Conservation (phyloP, 2,329 filamentous ascomycete species). For the Calonectria leucothoes region DNA sequence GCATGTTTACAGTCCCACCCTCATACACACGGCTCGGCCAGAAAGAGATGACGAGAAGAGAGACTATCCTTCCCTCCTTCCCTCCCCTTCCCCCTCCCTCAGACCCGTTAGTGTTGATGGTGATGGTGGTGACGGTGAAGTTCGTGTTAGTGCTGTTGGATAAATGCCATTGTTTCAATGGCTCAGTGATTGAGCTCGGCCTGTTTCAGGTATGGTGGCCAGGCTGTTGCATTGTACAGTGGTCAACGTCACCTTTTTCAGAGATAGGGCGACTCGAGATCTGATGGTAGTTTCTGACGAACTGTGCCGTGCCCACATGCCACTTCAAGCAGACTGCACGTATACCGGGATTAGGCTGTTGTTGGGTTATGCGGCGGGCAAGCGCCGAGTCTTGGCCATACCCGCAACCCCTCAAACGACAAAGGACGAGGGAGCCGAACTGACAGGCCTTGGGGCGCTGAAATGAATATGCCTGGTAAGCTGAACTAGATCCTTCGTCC, state of each 20-base stretch:
- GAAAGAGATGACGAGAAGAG: neutral
- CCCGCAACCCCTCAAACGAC: neutral
- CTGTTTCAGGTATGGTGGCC: conserved; percentile 23
- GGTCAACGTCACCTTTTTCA: neutral
- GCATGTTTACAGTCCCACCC: conserved; percentile 13
- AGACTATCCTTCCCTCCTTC: neutral
- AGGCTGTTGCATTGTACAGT: neutral
- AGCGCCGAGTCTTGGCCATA: neutral
- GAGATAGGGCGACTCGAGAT: conserved; percentile 13
- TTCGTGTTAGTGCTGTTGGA: conserved; percentile 2
- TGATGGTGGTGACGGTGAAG: conserved; percentile 21
- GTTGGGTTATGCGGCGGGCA: neutral
- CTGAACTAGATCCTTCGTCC: neutral
- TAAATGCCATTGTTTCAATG: conserved; percentile 23
- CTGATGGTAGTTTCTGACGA: conserved; percentile 5
- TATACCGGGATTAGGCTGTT: neutral
- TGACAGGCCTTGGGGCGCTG: neutral
- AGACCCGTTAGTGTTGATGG: neutral
- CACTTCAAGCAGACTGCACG: neutral
- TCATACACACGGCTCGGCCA: conserved; percentile 13
- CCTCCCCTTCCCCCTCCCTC: too few species aligned
- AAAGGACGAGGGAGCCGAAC: neutral
- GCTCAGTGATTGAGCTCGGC: conserved; percentile 16
- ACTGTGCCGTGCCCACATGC: neutral
- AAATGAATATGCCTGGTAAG: neutral